Evolutionary conservation across 2,329 filamentous ascomycete species (phyloP), one percentile per base, ranked within the genome.

Genomic region (Cladosporium sp.): DNA sequence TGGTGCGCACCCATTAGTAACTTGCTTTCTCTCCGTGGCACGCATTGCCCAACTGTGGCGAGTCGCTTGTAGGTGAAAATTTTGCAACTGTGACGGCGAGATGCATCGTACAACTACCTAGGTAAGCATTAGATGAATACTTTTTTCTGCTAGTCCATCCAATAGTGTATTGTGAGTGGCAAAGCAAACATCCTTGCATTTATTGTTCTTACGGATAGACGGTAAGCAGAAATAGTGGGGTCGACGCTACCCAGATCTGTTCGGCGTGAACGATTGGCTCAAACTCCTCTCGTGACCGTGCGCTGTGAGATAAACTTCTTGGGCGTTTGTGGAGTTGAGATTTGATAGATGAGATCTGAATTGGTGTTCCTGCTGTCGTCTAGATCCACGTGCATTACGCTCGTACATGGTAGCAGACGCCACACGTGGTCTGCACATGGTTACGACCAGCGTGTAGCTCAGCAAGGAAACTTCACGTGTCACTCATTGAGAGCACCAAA

Each of bases 241-340:
- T 55, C 32, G 15, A 4, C 12, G 3, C 5, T 30, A 60, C 59
- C 59, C 32, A 62, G 59, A 62, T 62, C 59, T 61, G 28, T 4
- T 38, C 47, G 44, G 59, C 32, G 24, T 34, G 34, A 55, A 41
- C 51, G 61, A 64, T 64, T 64, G 61, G 61, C 26, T 57, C 61
- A 21, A 57, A 47, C n/a, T 11, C 36, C 21, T 21, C 21, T 21
- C 32, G 51, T 44, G 59, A 41, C 44, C 41, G 41, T 41, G 15
- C 36, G 36, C 18, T 4, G 28, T 28, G 51, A 64, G 60, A 64
- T 64, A 64, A n/a, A 64, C 59, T 62, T 54, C 59, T 52, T 54
- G 58, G 32, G 32, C 59, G 49, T 30, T 44, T 24, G 11, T 41
- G 34, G 60, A 57, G 49, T 36, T 36, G 51, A 47, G 61, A 64